Evolutionary conservation across 495 filamentous ascomycete genomes (phyloP), one percentile per base, ranked within the genome.

Genomic region (Amniculicola lignicola): DNA sequence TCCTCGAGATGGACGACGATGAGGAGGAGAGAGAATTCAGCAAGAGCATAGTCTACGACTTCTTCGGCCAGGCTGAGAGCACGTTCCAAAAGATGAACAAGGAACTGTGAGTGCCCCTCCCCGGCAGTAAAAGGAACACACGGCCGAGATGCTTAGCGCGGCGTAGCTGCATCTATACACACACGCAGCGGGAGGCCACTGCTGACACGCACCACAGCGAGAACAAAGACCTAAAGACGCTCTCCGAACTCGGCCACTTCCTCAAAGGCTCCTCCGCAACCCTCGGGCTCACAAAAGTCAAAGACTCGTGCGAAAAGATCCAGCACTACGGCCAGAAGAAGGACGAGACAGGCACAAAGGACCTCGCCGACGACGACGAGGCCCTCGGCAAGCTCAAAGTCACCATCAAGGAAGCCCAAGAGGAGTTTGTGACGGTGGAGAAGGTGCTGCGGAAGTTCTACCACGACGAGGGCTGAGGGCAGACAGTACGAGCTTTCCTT

Each of bases 181-280:
- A 35, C n/a, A 7, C 7, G n/a, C n/a, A 7, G 12, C n/a, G 21
- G 16, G 10, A 1, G 14, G 16, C 42, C 23, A 12, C 31, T 4
- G 44, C 48, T 48, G 42, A 50, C 36, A 28, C 29, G 27, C 22
- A 3, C 16, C 61, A 39, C 60, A 96, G 92, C 29, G 66, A 78
- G 57, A 62, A 76, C 10, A 73, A 75, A 55, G 77, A 95, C 54
- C 83, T 96, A 31, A 69, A 69, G 2, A 73, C 82, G 50, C 83
- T 98, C 14, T 96, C 91, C 15, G 76, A 75, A 14, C 82, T 95
- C 22, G 93, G 93, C 21, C 93, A 98, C 72, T 98, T 96, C 75
- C 76, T 98, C 48, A 98, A 98, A 72, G 93, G 93, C 33, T 96
- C 92, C n/a, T 96, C 92, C 9, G 93, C 93, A 16, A 97, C 94